Percentiles rank a stretch among this genome's conserved stretches.
phyloP scores from a whole-genome alignment of 352 stramenopile genomes.

The Pythium aquatile region DNA sequence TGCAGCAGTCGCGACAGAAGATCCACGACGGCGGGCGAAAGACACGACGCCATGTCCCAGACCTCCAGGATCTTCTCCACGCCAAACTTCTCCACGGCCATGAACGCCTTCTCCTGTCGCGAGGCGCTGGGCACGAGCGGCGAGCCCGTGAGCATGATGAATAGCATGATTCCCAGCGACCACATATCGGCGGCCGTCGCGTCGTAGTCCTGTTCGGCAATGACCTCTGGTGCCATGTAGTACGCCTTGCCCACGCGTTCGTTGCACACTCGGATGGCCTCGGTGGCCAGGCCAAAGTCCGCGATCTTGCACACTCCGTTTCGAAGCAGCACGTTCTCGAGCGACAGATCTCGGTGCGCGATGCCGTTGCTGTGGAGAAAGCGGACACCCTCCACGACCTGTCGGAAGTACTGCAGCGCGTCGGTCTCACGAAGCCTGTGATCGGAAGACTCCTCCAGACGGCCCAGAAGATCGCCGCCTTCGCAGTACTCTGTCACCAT shows the following conservation, averaged over 20 bases:
- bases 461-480: constrained; percentile 44
- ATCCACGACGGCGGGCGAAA: constrained; percentile 27
- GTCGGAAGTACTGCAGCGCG: constrained; percentile 29
- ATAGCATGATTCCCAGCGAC: constrained; percentile 50
- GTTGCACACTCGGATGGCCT: constrained; percentile 19
- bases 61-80: constrained; percentile 42
- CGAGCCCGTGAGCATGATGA: constrained; percentile 46
- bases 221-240: constrained; percentile 33
- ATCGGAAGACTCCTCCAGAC: constrained; percentile 25
- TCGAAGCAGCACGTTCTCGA: constrained; percentile 50
- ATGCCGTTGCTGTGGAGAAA: constrained; percentile 44
- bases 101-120: constrained; percentile 29
- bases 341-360: constrained; percentile 39
- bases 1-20: constrained; percentile 40
- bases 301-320: constrained; percentile 36
- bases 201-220: constrained; percentile 29
- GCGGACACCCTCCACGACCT: constrained; percentile 32
- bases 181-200: constrained; percentile 44
- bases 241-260: constrained; percentile 26
- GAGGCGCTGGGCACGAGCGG: constrained; percentile 35
- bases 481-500: constrained; percentile 57
- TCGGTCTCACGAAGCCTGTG: constrained; percentile 27
- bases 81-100: constrained; percentile 36
- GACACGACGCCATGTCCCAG: constrained; percentile 40
- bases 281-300: constrained; percentile 49